A percentile compares a stretch with the other conserved stretches of the same genome.
These are phyloP conservation scores for Wickerhamomyces chaumierensis DNA, from an alignment of 805 yeast species.

Conservation along the genomic window DNA sequence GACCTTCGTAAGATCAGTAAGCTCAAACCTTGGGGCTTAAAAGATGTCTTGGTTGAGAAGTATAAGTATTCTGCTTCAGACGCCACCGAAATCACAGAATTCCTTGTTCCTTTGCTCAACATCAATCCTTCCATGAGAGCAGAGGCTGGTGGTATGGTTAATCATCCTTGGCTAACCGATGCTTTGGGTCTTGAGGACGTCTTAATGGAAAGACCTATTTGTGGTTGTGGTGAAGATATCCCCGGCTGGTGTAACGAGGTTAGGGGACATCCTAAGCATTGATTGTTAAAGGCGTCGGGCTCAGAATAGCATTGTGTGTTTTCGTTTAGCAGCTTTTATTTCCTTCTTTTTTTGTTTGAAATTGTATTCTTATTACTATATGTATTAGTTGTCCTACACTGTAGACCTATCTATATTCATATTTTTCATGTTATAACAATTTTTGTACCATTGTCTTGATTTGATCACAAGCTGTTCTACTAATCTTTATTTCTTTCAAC, in stretches of 20 bases:
- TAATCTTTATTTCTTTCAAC: too few relatives aligned
- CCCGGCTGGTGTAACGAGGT: conserved; percentile 83
- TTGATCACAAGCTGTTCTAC: too few relatives aligned
- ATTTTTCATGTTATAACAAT: too few relatives aligned
- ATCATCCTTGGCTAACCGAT: conserved; percentile 74
- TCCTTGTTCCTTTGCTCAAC: conserved; percentile 72
- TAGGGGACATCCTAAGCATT: conserved; percentile 28
- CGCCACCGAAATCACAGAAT: conserved; percentile 64
- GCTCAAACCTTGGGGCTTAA: conserved; percentile 82
- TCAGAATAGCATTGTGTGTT: too few relatives aligned
- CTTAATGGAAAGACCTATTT: conserved; percentile 57
- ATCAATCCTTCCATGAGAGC: conserved; percentile 74
- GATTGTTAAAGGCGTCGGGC: too few relatives aligned
- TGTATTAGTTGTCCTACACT: too few relatives aligned
- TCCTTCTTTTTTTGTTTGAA: too few relatives aligned
- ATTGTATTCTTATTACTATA: too few relatives aligned
- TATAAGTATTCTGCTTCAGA: conserved; percentile 62
- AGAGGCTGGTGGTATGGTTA: conserved; percentile 92
- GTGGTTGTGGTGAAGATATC: conserved; percentile 78
- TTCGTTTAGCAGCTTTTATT: too few relatives aligned
- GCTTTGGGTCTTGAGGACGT: conserved; percentile 68
- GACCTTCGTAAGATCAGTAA: conserved; percentile 69
- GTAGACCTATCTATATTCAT: too few relatives aligned
- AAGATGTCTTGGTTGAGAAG: conserved; percentile 74
- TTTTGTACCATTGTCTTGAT: too few relatives aligned